Conservation (phyloP, 2,329 filamentous ascomycete genomes). For the Colletotrichum euphorbiae region DNA sequence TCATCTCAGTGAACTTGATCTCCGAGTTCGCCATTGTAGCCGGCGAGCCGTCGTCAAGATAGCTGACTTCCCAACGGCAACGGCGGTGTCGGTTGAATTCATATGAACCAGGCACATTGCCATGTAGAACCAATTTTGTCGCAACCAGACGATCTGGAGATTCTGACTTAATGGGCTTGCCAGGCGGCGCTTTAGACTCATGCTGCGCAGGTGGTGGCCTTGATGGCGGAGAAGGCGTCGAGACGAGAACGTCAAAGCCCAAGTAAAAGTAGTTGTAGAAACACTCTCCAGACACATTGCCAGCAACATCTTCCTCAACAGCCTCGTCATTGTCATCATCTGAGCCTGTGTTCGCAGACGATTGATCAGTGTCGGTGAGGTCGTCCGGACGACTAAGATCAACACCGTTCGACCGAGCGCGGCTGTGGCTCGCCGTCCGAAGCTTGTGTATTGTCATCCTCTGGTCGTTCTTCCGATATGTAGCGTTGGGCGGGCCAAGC, state of each 20-base stretch:
- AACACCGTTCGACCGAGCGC: constrained; percentile 58
- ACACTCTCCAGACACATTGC: constrained; percentile 74
- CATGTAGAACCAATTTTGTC: constrained; percentile 92
- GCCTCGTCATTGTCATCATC: constrained; percentile 73
- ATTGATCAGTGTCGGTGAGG: constrained; percentile 78
- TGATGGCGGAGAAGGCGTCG: constrained; percentile 75
- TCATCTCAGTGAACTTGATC: constrained; percentile 79
- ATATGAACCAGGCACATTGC: constrained; percentile 94
- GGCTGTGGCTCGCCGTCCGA: constrained; percentile 64
- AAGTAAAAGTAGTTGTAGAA: constrained; percentile 99
- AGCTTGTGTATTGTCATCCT: constrained; percentile 86
- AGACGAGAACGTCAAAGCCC: constrained; percentile 94
- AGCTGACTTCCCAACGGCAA: constrained; percentile 84
- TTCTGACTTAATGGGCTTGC: constrained; percentile 53
- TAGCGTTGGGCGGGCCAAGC: constrained; percentile 91
- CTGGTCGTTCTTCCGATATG: constrained; percentile 91
- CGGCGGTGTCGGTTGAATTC: constrained; percentile 95
- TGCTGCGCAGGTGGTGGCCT: constrained; percentile 66
- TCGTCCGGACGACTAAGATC: constrained; percentile 65
- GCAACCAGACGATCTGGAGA: constrained; percentile 78
- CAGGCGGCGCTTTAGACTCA: constrained; percentile 42
- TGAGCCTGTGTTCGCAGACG: constrained; percentile 76
- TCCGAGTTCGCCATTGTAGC: constrained; percentile 75
- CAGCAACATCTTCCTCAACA: constrained; percentile 66
- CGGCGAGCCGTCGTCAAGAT: constrained; percentile 60